Percentiles rank a stretch among this genome's conserved stretches.
Evolutionary conservation across 805 yeast species (phyloP).

Genomic region (Metschnikowia corniflorae): DNA sequence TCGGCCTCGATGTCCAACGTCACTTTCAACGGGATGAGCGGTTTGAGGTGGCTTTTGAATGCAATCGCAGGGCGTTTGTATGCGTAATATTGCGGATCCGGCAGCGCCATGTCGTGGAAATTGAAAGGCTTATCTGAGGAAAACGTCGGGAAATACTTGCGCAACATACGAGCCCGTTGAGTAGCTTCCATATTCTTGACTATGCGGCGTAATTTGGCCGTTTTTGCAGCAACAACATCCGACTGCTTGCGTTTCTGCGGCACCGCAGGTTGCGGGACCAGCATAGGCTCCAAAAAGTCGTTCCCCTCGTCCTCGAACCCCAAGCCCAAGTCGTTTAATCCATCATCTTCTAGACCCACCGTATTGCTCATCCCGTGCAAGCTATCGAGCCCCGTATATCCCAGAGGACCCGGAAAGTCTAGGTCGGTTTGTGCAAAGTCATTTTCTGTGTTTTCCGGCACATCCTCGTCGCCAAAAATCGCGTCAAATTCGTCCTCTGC

Average conservation of each 20-base stretch:
- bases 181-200: constrained; percentile 31
- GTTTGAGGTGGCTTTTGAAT: constrained; percentile 28
- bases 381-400: constrained; percentile 15
- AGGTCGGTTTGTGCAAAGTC: background rate
- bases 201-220: constrained; percentile 24
- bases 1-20: constrained; percentile 63
- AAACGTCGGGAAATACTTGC: constrained; percentile 61
- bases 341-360: constrained; percentile 19
- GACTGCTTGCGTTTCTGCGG: constrained; percentile 14
- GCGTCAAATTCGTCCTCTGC: constrained; percentile 42
- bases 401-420: constrained; percentile 2
- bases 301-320: constrained; percentile 22
- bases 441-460: constrained; percentile 20
- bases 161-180: constrained; percentile 29
- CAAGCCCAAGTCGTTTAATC: constrained; percentile 17
- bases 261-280: background rate
- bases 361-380: constrained; percentile 13
- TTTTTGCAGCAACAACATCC: constrained; percentile 22
- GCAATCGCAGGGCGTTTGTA: constrained; percentile 51
- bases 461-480: constrained; percentile 31
- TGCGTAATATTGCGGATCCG: constrained; percentile 52
- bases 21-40: constrained; percentile 57
- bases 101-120: constrained; percentile 63
- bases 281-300: constrained; percentile 3
- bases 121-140: constrained; percentile 51